Conservation (phyloP, 2,329 filamentous ascomycete genomes). For the Colletotrichum horii region DNA sequence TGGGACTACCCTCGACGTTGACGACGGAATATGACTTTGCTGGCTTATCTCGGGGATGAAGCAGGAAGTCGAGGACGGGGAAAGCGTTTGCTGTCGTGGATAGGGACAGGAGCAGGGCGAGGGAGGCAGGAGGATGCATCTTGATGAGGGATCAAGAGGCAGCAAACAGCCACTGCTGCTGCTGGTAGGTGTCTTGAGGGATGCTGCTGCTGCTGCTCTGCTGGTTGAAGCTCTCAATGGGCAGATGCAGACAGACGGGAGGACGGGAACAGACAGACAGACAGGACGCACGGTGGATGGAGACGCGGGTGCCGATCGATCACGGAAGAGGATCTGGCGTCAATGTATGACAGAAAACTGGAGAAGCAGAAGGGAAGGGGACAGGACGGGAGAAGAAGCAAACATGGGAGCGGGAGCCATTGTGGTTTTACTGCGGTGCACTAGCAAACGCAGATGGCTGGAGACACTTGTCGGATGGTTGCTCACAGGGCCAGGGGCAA, state of each 20-base stretch:
- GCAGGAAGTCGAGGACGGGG: slow-evolving; percentile 28
- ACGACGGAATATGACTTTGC: slow-evolving; percentile 39
- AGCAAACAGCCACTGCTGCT: background rate
- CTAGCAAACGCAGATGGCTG: slow-evolving; percentile 23
- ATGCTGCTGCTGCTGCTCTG: background rate
- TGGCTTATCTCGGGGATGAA: slow-evolving; percentile 6
- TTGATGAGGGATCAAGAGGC: slow-evolving; percentile 18
- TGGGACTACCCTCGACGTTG: slow-evolving; percentile 26
- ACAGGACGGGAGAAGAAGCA: background rate
- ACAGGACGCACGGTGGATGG: background rate
- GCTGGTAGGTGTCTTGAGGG: background rate
- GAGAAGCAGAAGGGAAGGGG: slow-evolving; percentile 1
- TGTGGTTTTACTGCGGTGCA: slow-evolving; percentile 19
- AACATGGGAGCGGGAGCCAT: slow-evolving; percentile 14
- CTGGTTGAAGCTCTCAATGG: background rate
- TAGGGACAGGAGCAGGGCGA: slow-evolving; percentile 29
- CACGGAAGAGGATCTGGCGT: background rate
- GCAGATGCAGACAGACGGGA: background rate
- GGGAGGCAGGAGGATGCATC: slow-evolving; percentile 32
- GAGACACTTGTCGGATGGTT: background rate
- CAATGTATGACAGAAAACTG: slow-evolving; percentile 2
- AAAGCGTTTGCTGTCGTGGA: slow-evolving; percentile 28
- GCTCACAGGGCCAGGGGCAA: background rate
- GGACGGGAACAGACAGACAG: background rate
- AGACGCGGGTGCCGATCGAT: background rate